Conservation (phyloP, 2,329 filamentous ascomycete genomes). For the Didymella segeticola region DNA sequence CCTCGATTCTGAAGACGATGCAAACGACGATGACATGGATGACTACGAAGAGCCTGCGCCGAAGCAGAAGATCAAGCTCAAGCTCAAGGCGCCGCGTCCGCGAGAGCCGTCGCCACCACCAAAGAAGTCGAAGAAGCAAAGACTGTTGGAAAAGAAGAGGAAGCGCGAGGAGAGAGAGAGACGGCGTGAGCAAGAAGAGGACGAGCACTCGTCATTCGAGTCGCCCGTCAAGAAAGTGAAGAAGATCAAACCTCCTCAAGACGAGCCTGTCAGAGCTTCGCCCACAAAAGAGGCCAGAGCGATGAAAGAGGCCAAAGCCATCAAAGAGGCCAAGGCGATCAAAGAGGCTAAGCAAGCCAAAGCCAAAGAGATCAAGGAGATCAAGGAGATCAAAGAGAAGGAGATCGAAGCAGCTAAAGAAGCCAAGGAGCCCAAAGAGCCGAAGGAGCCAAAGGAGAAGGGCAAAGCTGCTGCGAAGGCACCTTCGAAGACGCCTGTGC, state of each 20-base stretch:
- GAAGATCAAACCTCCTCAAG: slow-evolving; percentile 27
- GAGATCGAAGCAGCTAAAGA: slow-evolving; percentile 24
- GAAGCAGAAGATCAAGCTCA: slow-evolving; percentile 41
- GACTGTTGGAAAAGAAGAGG: slow-evolving; percentile 31
- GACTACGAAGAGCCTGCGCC: slow-evolving; percentile 49
- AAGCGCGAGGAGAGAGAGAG: slow-evolving; percentile 22
- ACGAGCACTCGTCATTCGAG: slow-evolving; percentile 38
- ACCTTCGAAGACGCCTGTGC: slow-evolving; percentile 31
- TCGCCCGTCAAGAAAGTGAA: slow-evolving; percentile 42
- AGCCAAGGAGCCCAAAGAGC: slow-evolving; percentile 24
- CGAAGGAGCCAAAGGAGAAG: slow-evolving; percentile 32
- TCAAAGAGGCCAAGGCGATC: slow-evolving; percentile 6
- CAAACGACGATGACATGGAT: slow-evolving; percentile 43
- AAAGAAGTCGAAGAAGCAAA: slow-evolving; percentile 35
- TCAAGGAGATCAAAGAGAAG: slow-evolving; percentile 18
- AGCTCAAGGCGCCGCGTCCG: slow-evolving; percentile 33
- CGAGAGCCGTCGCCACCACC: slow-evolving; percentile 12
- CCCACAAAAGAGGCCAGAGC: slow-evolving; percentile 23
- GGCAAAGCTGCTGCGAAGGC: slow-evolving; percentile 31
- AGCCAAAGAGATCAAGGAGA: slow-evolving; percentile 9
- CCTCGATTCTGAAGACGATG: slow-evolving; percentile 35
- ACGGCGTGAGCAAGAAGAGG: slow-evolving; percentile 21
- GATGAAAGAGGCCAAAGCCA: slow-evolving; percentile 6
- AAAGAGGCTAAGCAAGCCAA: slow-evolving; percentile 9
- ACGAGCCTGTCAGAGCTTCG: slow-evolving; percentile 9